These are phyloP conservation scores for Globisporangium spiculum DNA, from an alignment of 352 stramenopile species.

Conservation along the genomic window DNA sequence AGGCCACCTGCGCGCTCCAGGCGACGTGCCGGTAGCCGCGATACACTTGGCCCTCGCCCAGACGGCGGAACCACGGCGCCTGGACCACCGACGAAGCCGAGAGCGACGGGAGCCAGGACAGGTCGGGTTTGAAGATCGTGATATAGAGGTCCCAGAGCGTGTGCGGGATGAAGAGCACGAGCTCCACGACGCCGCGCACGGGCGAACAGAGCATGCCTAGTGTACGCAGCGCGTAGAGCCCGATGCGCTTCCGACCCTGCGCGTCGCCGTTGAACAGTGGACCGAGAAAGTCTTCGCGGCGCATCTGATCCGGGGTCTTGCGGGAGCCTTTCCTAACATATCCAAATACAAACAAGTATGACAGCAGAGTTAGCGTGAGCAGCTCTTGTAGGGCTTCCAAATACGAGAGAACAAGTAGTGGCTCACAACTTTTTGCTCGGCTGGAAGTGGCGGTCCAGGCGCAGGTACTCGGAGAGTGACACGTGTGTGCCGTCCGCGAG, in stretches of 20 bases:
- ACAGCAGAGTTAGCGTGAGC: conserved; percentile 3
- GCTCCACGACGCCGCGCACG: conserved; percentile 43
- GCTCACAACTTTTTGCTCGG: conserved; percentile 51
- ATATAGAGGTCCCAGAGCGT: conserved; percentile 42
- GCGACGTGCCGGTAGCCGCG: conserved; percentile 34
- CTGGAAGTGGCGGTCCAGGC: conserved; percentile 32
- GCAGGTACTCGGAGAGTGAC: conserved; percentile 61
- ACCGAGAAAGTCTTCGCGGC: conserved; percentile 54
- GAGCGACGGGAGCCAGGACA: conserved; percentile 22
- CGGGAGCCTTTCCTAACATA: conserved; percentile 29
- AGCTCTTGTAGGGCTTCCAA: neutral
- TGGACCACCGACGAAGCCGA: conserved; percentile 25
- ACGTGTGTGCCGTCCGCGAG: conserved; percentile 57
- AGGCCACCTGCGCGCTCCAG: conserved; percentile 57
- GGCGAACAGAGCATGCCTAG: conserved; percentile 59
- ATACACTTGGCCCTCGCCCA: conserved; percentile 55
- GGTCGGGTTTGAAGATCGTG: conserved; percentile 39
- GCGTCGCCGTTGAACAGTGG: conserved; percentile 60
- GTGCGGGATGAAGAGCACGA: conserved; percentile 47
- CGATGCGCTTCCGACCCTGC: conserved; percentile 54
- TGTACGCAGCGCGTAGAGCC: conserved; percentile 45
- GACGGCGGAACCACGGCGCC: conserved; percentile 50
- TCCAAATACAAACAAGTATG: neutral
- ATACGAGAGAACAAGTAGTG: neutral
- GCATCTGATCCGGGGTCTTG: conserved; percentile 48